These are phyloP conservation scores for Penicillium canescens DNA, from an alignment of 495 filamentous ascomycete genomes.

Conservation along the genomic window DNA sequence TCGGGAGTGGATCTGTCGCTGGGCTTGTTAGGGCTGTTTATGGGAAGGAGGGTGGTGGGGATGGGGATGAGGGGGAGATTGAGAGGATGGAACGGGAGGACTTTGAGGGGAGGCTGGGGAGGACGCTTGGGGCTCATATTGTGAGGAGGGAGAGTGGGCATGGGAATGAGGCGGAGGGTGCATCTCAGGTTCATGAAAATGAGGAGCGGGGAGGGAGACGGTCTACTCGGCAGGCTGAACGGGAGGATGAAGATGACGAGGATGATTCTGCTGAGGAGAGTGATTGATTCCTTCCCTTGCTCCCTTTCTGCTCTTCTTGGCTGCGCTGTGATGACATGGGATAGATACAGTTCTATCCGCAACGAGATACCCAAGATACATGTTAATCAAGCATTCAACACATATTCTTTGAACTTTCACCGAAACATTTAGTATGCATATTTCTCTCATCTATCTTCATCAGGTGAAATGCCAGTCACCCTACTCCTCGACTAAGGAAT, in stretches of 20 bases:
- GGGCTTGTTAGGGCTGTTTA: constrained; percentile 68
- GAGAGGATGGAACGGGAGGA: constrained; percentile 28
- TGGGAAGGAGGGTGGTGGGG: constrained; percentile 30
- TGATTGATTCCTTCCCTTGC: not conserved
- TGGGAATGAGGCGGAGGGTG: constrained; percentile 2
- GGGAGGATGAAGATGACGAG: constrained; percentile 15
- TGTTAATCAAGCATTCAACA: not conserved
- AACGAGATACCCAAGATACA: constrained; percentile 5
- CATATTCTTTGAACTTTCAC: not conserved
- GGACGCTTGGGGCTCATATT: constrained; percentile 30
- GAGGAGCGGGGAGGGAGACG: constrained; percentile 10
- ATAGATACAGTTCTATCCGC: constrained; percentile 5
- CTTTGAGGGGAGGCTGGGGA: constrained; percentile 31
- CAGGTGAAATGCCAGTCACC: no score
- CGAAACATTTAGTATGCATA: not conserved
- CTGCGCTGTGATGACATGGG: not conserved
- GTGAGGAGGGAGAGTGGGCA: not conserved
- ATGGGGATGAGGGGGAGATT: constrained; percentile 41
- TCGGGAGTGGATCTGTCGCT: constrained; percentile 70
- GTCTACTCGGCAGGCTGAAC: constrained; percentile 15
- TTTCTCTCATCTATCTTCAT: no score
- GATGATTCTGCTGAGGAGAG: not conserved
- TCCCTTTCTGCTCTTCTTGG: not conserved
- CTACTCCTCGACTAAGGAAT: no score
- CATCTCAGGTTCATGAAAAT: not conserved